Percentiles rank a stretch among this genome's conserved stretches.
These are phyloP conservation scores for Xylariaceae sp. DNA, from an alignment of 2,329 filamentous ascomycete genomes.

Conservation along the genomic window DNA sequence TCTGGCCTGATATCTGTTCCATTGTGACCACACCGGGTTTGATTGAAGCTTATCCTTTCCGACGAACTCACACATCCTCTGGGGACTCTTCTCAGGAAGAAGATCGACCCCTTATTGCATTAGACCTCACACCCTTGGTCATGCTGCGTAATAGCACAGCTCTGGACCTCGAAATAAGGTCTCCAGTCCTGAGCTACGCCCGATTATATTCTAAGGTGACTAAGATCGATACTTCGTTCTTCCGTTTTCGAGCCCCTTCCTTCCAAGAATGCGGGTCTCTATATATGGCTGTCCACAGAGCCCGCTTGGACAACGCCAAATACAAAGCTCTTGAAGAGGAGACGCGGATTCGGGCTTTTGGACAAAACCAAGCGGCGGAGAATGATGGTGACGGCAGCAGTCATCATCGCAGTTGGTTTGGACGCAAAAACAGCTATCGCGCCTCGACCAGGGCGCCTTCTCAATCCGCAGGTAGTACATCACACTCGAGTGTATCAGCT, in stretches of 20 bases:
- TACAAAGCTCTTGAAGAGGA: conserved; percentile 74
- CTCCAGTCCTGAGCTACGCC: conserved; percentile 70
- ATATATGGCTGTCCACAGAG: conserved; percentile 85
- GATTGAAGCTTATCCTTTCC: conserved; percentile 61
- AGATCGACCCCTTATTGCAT: conserved; percentile 62
- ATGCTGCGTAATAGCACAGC: conserved; percentile 89
- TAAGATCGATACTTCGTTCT: conserved; percentile 70
- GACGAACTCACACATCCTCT: conserved; percentile 43
- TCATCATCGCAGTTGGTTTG: conserved; percentile 62
- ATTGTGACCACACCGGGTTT: conserved; percentile 63
- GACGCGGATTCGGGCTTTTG: conserved; percentile 75
- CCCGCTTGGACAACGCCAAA: conserved; percentile 89
- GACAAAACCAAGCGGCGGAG: conserved; percentile 56
- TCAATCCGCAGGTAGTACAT: conserved; percentile 74
- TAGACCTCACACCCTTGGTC: conserved; percentile 90
- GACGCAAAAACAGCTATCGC: conserved; percentile 69
- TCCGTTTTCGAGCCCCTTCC: conserved; percentile 86
- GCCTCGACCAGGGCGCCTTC: conserved; percentile 66
- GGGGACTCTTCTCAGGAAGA: conserved; percentile 44
- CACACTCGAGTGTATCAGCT: conserved; percentile 66
- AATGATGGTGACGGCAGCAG: conserved; percentile 56
- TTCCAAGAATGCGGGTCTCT: conserved; percentile 79
- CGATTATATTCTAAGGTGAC: conserved; percentile 69
- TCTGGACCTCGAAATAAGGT: conserved; percentile 92
- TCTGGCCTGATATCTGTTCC: conserved; percentile 58